Base-by-base conservation (phyloP, 306 rosid genomes). In the Vigna hirtella region DNA sequence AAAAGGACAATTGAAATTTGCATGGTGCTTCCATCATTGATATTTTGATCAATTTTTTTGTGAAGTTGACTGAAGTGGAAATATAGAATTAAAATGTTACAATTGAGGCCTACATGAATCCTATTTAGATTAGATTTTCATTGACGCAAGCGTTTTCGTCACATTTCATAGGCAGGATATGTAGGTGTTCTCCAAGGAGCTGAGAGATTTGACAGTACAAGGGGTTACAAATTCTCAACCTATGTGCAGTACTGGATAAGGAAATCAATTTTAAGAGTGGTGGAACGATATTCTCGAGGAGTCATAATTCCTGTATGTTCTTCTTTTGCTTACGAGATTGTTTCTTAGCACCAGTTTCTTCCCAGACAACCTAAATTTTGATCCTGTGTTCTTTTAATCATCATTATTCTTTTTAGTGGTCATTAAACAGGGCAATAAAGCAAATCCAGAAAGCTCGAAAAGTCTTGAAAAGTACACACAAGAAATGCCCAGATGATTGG, bases 161-260 rank as follows among this genome's bases (percentile, higher is more conserved):
- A 9, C 42, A 57, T 77, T 28, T 45, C 45, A 55, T 72, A 94
- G 98, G 97, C 97, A 63, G 97, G 98, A 87, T 83, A 80, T 55
- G 18, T 86, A 53, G 97, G 96, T 62, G 92, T 92, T 61, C 96
- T 94, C 77, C 97, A 86, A 83, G 98, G 98, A 70, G 98, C 96
- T 4, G 97, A 88, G 77, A 86, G 97, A 86, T 94, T 92, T 82
- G 98, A 94, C 77, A 80, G 77, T 36, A 79, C 90, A 51, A 88
- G 88, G 78, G 98, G 98, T 43, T 89, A 87, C 79, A 84, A 85
- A 86, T 89, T 94, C 91, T 92, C 98, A 72, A 94, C 98, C 43
- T 94, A 94, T 83, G 96, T 88, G 51, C 97, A 91, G 50, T 92
- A 88, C 82, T 94, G 98, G 98, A 91, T 92, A 75, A 89, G 93